Base-by-base conservation (phyloP, 495 filamentous ascomycete species). In the Annulohypoxylon stygium region DNA sequence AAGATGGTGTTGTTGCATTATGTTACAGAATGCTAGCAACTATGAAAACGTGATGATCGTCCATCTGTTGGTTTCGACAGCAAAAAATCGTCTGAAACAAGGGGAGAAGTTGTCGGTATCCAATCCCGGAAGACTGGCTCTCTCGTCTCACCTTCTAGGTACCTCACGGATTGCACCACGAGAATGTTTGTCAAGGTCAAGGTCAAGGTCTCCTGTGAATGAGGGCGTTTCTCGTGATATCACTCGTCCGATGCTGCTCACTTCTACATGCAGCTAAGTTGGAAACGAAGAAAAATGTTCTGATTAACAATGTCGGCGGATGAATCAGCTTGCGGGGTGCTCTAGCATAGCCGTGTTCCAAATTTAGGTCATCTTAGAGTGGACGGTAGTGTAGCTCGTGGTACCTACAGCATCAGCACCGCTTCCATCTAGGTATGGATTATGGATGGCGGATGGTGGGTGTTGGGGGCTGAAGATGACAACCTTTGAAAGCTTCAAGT, bases 351-450 rank as follows among this genome's bases (percentile, higher is more conserved):
- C 71, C 65, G 47, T 43, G 55, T 74, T 70, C 66, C 61, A 69
- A 57, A 70, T 61, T 70, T 70, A 70, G 61, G 20, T 12, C 67
- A n/a, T 64, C 36, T n/a, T n/a, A n/a, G n/a, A n/a, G n/a, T n/a
- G n/a, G n/a, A 36, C 23, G 55, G 23, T 41, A 3, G 54, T 61
- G 41, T 23, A 23, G 55, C 43, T 41, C 7, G 61, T 61, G 20
- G 34, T 37, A 30, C 3, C 30, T 30, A 30, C 30, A 30, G 30
- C 30, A 30, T 30, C 30, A 12, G 47, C 41, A n/a, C n/a, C n/a
- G n/a, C n/a, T n/a, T n/a, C n/a, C n/a, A n/a, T n/a, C n/a, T n/a
- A n/a, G n/a, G n/a, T n/a, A n/a, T n/a, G n/a, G n/a, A n/a, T n/a
- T n/a, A n/a, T n/a, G n/a, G n/a, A n/a, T n/a, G n/a, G n/a, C n/a